Conservation (phyloP, 345 rosid genomes). For the Populus alba region DNA sequence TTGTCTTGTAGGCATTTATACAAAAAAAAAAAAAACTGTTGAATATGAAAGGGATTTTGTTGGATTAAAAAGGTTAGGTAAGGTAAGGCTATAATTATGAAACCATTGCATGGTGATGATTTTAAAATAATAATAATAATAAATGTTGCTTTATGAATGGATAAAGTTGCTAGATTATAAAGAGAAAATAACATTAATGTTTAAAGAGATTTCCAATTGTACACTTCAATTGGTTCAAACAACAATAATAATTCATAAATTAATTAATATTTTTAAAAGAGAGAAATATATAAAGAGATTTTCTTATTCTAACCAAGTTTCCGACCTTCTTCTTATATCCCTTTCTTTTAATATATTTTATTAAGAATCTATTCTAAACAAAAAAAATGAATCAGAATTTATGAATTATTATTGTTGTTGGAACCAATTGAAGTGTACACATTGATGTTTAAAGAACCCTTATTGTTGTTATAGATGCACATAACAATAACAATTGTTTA, state of each 20-base stretch:
- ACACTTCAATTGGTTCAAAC: no score
- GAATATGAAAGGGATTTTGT: slow-evolving; percentile 44
- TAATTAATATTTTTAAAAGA: neutral
- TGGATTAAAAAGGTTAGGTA: slow-evolving; percentile 22
- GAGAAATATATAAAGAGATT: no score
- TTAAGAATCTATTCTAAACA: neutral
- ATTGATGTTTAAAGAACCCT: no score
- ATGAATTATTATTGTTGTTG: neutral
- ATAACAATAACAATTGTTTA: no score
- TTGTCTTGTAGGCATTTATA: slow-evolving; percentile 10
- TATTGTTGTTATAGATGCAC: no score
- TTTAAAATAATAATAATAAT: no score
- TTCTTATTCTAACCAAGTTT: neutral
- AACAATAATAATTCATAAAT: no score
- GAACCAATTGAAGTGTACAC: neutral
- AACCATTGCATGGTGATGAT: neutral
- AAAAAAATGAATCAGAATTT: neutral
- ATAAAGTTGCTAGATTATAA: no score
- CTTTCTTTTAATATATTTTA: neutral
- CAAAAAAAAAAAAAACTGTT: neutral
- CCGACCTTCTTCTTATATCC: neutral
- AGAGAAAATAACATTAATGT: no score
- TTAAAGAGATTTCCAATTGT: no score
- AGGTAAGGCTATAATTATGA: slow-evolving; percentile 6
- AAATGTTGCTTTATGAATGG: neutral